phyloP scores from a whole-genome alignment of 345 rosid genomes.

The Gossypium herbaceum region DNA sequence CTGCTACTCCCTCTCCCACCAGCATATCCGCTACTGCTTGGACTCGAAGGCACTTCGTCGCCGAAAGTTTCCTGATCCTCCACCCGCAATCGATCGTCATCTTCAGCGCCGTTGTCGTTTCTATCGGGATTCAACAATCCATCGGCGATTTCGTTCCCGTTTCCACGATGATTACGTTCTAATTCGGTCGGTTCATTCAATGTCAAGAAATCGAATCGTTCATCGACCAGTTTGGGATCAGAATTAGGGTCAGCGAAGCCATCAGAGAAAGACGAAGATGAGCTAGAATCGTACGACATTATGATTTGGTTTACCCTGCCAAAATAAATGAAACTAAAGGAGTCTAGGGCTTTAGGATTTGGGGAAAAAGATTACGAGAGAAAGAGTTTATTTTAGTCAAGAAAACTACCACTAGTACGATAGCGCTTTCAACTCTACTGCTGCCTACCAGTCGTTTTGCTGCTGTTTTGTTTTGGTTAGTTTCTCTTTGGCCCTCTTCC shows the following conservation, averaged over 20 bases:
- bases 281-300: slow-evolving; percentile 30
- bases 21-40: slow-evolving; percentile 91
- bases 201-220: slow-evolving; percentile 31
- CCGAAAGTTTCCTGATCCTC: slow-evolving; percentile 34
- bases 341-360: not conserved
- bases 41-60: slow-evolving; percentile 60
- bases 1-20: slow-evolving; percentile 93
- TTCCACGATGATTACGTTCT: slow-evolving; percentile 1
- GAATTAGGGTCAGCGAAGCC: slow-evolving; percentile 35
- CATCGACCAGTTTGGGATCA: slow-evolving; percentile 21
- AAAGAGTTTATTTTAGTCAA: not conserved
- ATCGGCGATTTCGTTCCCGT: slow-evolving; percentile 9
- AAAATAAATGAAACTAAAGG: not conserved
- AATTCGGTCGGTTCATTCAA: slow-evolving; percentile 24
- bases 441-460: slow-evolving; percentile 4
- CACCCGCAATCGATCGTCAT: not conserved
- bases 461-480: not conserved
- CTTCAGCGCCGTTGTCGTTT: slow-evolving; percentile 17
- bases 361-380: not conserved
- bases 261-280: slow-evolving; percentile 27
- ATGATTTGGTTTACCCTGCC: not conserved
- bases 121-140: slow-evolving; percentile 24
- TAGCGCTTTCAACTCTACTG: not conserved
- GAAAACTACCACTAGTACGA: not conserved
- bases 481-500: not conserved